Evolutionary conservation across 106 monocot genomes (phyloP), one percentile per base, ranked within the genome.

Genomic region (Dioscorea zingiberensis): DNA sequence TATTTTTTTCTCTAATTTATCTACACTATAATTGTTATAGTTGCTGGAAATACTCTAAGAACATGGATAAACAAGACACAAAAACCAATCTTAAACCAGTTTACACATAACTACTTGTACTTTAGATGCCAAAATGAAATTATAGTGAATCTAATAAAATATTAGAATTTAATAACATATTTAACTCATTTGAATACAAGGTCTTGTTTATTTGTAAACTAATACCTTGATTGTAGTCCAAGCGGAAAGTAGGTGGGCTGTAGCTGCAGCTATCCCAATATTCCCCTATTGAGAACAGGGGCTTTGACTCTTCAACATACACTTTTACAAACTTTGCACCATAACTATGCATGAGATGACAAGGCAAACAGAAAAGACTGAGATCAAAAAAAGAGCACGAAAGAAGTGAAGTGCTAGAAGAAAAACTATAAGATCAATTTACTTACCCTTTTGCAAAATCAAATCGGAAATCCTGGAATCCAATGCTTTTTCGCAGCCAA

Each of bases 171-270:
- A 38, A 10, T 38, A 38, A 38, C 4, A 38, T 38, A 38, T 38
- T 38, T 38, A n/a, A 6, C 38, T 38, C 38, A 38, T 38, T n/a
- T 38, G 10, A 38, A 2, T 8, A 38, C 38, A 38, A n/a, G n/a
- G n/a, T n/a, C n/a, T n/a, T n/a, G n/a, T n/a, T n/a, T n/a, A n/a
- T n/a, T 38, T 8, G 10, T 6, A 8, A 51, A 49, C 4, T 38
- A 64, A n/a, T 82, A 94, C 93, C 89, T 86, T 94, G 93, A 55
- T 94, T 84, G 61, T 89, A 86, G 44, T 94, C 87, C 70, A 94
- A 84, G 15, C 60, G 55, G 63, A n/a, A n/a, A n/a, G n/a, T n/a
- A n/a, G n/a, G n/a, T n/a, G 71, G n/a, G 55, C 28, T 74, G 64
- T 93, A 93, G 56, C 54, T 82, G 60, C 93, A 93, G 54, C 65